Evolutionary conservation across 2,329 filamentous ascomycete genomes (phyloP).

Genomic region (Proliferodiscus dingleyae): DNA sequence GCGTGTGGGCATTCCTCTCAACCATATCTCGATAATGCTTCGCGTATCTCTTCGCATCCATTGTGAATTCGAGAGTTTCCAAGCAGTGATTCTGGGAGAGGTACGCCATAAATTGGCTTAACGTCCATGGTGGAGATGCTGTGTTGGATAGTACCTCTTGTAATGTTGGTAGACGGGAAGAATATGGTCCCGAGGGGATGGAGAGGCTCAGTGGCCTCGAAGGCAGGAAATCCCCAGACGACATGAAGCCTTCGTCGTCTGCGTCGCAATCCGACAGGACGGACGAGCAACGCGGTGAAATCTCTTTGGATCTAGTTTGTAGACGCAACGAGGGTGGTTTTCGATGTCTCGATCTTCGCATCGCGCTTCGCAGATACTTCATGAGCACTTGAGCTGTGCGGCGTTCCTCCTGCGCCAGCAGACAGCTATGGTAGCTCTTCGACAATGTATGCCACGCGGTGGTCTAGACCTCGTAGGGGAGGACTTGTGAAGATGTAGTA

Average conservation of each 20-base stretch:
- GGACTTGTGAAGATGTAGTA: slow-evolving; percentile 12
- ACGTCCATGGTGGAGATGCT: slow-evolving; percentile 81
- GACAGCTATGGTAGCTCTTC: slow-evolving; percentile 1
- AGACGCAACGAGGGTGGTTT: slow-evolving; percentile 29
- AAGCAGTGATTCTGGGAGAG: slow-evolving; percentile 95
- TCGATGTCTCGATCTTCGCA: slow-evolving; percentile 31
- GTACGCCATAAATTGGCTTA: slow-evolving; percentile 92
- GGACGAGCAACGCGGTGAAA: slow-evolving; percentile 30
- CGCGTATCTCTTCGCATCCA: slow-evolving; percentile 84
- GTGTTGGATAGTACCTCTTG: slow-evolving; percentile 83
- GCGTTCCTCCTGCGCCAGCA: slow-evolving; percentile 11
- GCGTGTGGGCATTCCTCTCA: slow-evolving; percentile 39
- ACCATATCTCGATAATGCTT: slow-evolving; percentile 39
- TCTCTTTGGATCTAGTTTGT: slow-evolving; percentile 25
- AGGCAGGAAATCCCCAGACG: slow-evolving; percentile 38
- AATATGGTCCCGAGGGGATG: slow-evolving; percentile 42
- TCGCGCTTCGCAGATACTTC: slow-evolving; percentile 32
- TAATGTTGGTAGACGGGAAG: slow-evolving; percentile 64
- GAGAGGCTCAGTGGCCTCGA: slow-evolving; percentile 44
- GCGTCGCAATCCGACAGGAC: slow-evolving; percentile 37
- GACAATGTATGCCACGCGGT: background rate
- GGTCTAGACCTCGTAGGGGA: background rate
- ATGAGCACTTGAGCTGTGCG: slow-evolving; percentile 52
- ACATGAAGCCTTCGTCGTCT: slow-evolving; percentile 47
- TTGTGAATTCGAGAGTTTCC: slow-evolving; percentile 93